Evolutionary conservation across 2,329 filamentous ascomycete species (phyloP).

Genomic region (Trichoderma brevicompactum): DNA sequence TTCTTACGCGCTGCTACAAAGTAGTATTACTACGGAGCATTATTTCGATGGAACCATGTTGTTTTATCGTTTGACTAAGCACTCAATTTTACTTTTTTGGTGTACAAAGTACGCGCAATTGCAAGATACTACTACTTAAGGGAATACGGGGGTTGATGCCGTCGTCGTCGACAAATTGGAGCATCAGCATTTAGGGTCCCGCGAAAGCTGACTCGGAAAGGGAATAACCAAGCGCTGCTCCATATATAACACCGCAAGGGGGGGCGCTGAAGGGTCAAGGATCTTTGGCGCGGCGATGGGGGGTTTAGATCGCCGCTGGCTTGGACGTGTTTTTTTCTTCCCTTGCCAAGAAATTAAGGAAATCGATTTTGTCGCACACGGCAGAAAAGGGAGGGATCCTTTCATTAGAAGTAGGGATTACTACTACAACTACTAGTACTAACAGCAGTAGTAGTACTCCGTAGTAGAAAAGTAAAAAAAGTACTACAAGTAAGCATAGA

Average conservation of each 20-base stretch:
- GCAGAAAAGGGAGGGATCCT: background rate
- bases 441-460: no score
- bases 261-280: background rate
- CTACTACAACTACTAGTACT: no score
- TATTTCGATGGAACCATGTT: no score
- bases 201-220: constrained; percentile 2
- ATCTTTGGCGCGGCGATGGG: constrained; percentile 5
- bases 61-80: no score
- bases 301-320: constrained; percentile 4
- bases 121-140: background rate
- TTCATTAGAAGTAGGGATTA: background rate
- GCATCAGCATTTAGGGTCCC: constrained; percentile 17
- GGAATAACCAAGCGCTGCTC: background rate
- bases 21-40: no score
- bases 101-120: background rate
- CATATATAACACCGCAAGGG: background rate
- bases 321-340: background rate
- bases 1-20: no score
- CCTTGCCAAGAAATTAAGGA: constrained; percentile 24
- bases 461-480: constrained; percentile 5
- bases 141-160: background rate
- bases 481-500: background rate
- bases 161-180: background rate
- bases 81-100: no score
- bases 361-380: background rate